Evolutionary conservation across 1,284 basidiomycete genomes (phyloP).

Genomic region (Cryptococcus sp.): DNA sequence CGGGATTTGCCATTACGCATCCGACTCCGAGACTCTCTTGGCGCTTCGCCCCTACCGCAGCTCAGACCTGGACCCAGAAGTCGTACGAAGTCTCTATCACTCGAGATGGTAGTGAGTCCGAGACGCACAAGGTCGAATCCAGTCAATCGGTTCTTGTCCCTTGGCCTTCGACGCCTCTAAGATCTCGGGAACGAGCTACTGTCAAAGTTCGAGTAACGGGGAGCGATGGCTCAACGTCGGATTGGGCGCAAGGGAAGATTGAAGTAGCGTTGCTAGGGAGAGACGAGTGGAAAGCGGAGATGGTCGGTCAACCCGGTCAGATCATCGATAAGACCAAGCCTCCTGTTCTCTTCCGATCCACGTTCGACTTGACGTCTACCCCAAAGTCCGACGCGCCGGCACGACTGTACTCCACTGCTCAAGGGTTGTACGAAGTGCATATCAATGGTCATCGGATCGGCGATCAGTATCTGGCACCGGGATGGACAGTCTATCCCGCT

Average conservation of each 20-base stretch:
- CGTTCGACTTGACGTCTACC: slow-evolving; percentile 13
- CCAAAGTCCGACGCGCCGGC: slow-evolving; percentile 4
- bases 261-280: slow-evolving; percentile 30
- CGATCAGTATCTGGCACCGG: slow-evolving; percentile 43
- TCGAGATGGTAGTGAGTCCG: slow-evolving; percentile 6
- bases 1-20: slow-evolving; percentile 23
- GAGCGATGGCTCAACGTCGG: slow-evolving; percentile 14
- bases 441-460: slow-evolving; percentile 42
- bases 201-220: slow-evolving; percentile 27
- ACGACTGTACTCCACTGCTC: slow-evolving; percentile 44
- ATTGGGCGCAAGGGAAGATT: slow-evolving; percentile 17
- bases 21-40: slow-evolving; percentile 34
- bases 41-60: slow-evolving; percentile 27
- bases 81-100: slow-evolving; percentile 33
- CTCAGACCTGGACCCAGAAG: slow-evolving; percentile 32
- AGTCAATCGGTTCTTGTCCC: slow-evolving; percentile 28
- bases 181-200: slow-evolving; percentile 21
- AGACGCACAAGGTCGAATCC: slow-evolving; percentile 19
- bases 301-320: slow-evolving; percentile 22
- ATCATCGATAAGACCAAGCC: slow-evolving; percentile 23
- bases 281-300: slow-evolving; percentile 29
- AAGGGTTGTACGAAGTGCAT: slow-evolving; percentile 38
- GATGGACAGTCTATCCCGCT: slow-evolving; percentile 43
- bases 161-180: slow-evolving; percentile 33
- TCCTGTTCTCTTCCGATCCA: slow-evolving; percentile 27